phyloP scores from a whole-genome alignment of 371 early-diverging fungal species.

The Mortierella sp. region DNA sequence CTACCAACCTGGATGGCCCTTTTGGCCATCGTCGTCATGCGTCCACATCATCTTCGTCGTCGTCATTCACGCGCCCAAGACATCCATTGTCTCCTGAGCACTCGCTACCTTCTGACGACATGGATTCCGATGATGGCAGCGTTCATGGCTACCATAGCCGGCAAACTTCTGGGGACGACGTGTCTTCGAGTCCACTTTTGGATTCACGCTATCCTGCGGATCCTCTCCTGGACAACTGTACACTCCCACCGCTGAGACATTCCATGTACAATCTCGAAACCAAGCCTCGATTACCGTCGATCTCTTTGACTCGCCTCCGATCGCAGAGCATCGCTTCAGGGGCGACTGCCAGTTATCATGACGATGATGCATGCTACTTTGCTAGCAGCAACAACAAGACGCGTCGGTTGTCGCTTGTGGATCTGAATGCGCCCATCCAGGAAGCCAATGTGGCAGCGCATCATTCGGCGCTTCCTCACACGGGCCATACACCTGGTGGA shows the following conservation, averaged over 20 bases:
- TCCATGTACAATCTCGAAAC: constrained; percentile 13
- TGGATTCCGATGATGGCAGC: constrained; percentile 39
- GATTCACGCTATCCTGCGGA: background rate
- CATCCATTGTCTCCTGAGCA: constrained; percentile 44
- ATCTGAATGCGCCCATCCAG: constrained; percentile 46
- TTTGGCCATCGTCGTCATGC: background rate
- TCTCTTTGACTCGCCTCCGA: constrained; percentile 22
- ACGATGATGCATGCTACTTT: constrained; percentile 11
- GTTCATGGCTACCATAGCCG: constrained; percentile 6
- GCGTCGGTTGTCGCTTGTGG: constrained; percentile 45
- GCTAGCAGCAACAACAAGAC: constrained; percentile 7
- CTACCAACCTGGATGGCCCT: constrained; percentile 5
- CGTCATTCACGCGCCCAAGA: constrained; percentile 13
- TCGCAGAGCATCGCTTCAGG: constrained; percentile 29
- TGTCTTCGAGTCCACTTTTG: background rate
- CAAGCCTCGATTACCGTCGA: constrained; percentile 30
- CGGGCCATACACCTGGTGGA: constrained; percentile 3
- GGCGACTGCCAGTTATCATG: background rate
- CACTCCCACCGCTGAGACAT: constrained; percentile 37
- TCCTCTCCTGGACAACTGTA: constrained; percentile 28
- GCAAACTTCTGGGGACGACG: background rate
- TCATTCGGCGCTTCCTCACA: constrained; percentile 10
- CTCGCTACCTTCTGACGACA: constrained; percentile 40
- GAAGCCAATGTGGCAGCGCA: constrained; percentile 26
- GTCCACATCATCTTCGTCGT: background rate